A percentile compares a stretch with the other conserved stretches of the same genome.
phyloP scores from a whole-genome alignment of 306 rosid species.

The Gynostemma pentaphyllum region DNA sequence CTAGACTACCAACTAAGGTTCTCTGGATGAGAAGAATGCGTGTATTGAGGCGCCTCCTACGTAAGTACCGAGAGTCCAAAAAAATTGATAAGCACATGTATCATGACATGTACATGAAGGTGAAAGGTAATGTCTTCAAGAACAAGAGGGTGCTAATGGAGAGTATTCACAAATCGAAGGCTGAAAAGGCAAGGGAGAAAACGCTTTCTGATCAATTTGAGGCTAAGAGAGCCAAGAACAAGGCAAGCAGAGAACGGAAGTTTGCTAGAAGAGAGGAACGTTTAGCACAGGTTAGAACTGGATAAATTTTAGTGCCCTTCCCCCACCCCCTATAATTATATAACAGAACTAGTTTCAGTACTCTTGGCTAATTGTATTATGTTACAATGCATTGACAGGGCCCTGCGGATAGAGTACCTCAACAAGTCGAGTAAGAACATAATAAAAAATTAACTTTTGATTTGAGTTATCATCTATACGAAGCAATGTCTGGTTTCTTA shows the following conservation, averaged over 20 bases:
- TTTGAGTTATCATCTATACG: not conserved
- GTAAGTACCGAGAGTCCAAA: slow-evolving; percentile 84
- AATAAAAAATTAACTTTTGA: not conserved
- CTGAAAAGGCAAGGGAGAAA: slow-evolving; percentile 96
- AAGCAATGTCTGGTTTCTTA: not conserved
- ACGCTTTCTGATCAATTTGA: slow-evolving; percentile 80
- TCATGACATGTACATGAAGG: slow-evolving; percentile 96
- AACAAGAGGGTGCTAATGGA: slow-evolving; percentile 92
- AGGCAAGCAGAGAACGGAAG: slow-evolving; percentile 88
- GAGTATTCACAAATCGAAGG: slow-evolving; percentile 89
- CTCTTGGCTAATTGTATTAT: no score
- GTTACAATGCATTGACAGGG: no score
- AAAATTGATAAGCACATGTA: slow-evolving; percentile 94
- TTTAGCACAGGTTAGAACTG: slow-evolving; percentile 45
- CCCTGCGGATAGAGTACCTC: no score
- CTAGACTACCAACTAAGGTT: slow-evolving; percentile 45
- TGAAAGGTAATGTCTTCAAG: slow-evolving; percentile 90
- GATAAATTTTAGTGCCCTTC: no score
- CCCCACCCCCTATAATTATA: not conserved
- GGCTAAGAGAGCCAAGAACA: slow-evolving; percentile 89
- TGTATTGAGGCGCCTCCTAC: slow-evolving; percentile 77
- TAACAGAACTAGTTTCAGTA: no score
- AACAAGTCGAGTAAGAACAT: no score
- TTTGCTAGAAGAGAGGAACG: slow-evolving; percentile 83
- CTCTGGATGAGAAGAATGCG: slow-evolving; percentile 69